Evolutionary conservation across 2,329 filamentous ascomycete species (phyloP), one percentile per base, ranked within the genome.

Genomic region (Colletotrichum euphorbiae): DNA sequence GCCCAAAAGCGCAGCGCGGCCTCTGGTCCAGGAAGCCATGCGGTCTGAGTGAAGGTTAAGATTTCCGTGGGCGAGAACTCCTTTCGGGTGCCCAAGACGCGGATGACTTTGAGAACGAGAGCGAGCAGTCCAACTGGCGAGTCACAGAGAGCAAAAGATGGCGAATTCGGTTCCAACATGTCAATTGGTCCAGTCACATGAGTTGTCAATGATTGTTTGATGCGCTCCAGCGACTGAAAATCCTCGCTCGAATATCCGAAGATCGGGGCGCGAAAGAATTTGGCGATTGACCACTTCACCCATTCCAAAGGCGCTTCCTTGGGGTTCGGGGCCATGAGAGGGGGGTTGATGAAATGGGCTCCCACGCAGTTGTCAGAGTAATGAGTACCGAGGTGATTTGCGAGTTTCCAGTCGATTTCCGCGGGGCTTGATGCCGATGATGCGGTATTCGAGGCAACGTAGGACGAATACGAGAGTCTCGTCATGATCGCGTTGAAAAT

Each of bases 1-100:
- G 84, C 80, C 85, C 84, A 87, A 63, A 85, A 90, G 28, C 88
- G 80, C 71, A 90, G 76, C 3, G 83, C 84, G 2, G 84, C 84
- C 73, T 91, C 89, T 0, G 89, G 89, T 0, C 89, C 90, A 0
- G 90, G 89, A 1, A 92, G 77, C 90, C 90, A 92, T 21, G 88
- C 85, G 31, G 91, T 77, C 74, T 87, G 85, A 1, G 87, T 85
- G 72, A 90, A 80, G 17, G 87, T 87, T 66, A 92, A 81, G 24
- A 91, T 80, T 62, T 91, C 87, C 13, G 81, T 78, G 3, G 80
- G 78, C 2, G 81, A 80, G 57, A 87, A 80, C 15, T 79, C 77
- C 62, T 80, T 77, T 5, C 70, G 75, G 0, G 81, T 79, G 3
- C 78, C 80, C 3, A 81, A 74, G 1, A 79, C 76, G 15, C 80